phyloP scores from a whole-genome alignment of 495 filamentous ascomycete genomes.

The Penicillium paradoxum region DNA sequence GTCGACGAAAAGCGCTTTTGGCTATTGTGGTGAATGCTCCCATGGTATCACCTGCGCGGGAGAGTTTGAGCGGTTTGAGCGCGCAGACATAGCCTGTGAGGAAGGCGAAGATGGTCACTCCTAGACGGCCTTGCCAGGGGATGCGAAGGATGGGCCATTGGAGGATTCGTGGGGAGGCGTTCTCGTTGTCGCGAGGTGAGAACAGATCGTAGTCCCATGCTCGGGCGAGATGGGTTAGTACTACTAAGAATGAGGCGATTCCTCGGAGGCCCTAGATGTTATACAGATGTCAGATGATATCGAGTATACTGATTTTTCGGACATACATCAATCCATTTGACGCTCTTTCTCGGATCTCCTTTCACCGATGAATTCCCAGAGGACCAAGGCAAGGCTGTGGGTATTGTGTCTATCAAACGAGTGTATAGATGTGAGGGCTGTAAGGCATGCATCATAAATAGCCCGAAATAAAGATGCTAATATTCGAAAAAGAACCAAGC shows the following conservation, averaged over 20 bases:
- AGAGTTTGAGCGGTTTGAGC: constrained; percentile 59
- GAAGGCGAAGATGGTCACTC: constrained; percentile 63
- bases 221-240: constrained; percentile 61
- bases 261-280: constrained; percentile 58
- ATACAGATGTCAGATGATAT: neutral
- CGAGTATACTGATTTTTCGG: neutral
- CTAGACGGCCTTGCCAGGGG: constrained; percentile 59
- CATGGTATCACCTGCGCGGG: constrained; percentile 50
- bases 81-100: constrained; percentile 67
- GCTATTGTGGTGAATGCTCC: constrained; percentile 50
- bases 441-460: constrained; percentile 18
- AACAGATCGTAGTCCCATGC: constrained; percentile 58
- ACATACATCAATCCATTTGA: constrained; percentile 70
- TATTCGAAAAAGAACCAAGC: neutral
- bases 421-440: constrained; percentile 29
- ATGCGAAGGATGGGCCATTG: constrained; percentile 60
- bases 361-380: constrained; percentile 23
- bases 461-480: neutral
- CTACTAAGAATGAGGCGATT: constrained; percentile 61
- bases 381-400: constrained; percentile 28
- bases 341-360: constrained; percentile 50
- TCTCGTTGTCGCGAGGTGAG: constrained; percentile 46
- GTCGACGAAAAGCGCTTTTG: constrained; percentile 60
- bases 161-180: constrained; percentile 46
- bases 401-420: constrained; percentile 28